These are phyloP conservation scores for Penicillium sclerotiorum DNA, from an alignment of 2,329 filamentous ascomycete genomes.

Conservation along the genomic window DNA sequence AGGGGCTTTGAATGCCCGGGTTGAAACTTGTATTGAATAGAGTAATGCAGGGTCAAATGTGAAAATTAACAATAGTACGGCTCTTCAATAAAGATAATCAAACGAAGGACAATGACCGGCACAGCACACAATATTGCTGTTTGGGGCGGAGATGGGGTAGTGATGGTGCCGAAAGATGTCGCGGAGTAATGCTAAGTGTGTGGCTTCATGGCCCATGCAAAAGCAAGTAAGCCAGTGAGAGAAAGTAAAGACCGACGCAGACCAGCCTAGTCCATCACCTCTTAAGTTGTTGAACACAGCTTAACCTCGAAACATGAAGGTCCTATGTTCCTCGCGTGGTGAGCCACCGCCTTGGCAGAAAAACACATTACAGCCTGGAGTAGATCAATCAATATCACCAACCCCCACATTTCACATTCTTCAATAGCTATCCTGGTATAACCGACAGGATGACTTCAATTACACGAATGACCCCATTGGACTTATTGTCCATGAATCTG, in stretches of 20 bases:
- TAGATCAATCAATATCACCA: no score
- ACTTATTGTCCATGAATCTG: constrained; percentile 86
- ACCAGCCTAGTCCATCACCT: background rate
- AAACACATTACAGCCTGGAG: no score
- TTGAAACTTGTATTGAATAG: constrained; percentile 1
- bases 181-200: constrained; percentile 3
- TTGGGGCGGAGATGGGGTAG: constrained; percentile 5
- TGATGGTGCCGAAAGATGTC: constrained; percentile 1
- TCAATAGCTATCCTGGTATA: no score
- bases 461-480: constrained; percentile 78
- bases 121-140: constrained; percentile 12
- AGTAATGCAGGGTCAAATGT: background rate
- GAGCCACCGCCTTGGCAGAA: constrained; percentile 19
- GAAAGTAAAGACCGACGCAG: constrained; percentile 1
- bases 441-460: constrained; percentile 80
- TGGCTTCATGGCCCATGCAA: constrained; percentile 6
- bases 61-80: background rate
- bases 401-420: constrained; percentile 31
- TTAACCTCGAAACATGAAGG: background rate
- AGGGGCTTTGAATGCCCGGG: constrained; percentile 7
- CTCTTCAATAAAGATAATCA: background rate
- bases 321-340: background rate
- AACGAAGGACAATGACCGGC: constrained; percentile 7
- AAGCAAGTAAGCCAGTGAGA: constrained; percentile 2
- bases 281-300: background rate